Percentiles rank a stretch among this genome's conserved stretches.
These are phyloP conservation scores for Fusarium brevicatenulatum DNA, from an alignment of 2,329 filamentous ascomycete species.

Conservation along the genomic window DNA sequence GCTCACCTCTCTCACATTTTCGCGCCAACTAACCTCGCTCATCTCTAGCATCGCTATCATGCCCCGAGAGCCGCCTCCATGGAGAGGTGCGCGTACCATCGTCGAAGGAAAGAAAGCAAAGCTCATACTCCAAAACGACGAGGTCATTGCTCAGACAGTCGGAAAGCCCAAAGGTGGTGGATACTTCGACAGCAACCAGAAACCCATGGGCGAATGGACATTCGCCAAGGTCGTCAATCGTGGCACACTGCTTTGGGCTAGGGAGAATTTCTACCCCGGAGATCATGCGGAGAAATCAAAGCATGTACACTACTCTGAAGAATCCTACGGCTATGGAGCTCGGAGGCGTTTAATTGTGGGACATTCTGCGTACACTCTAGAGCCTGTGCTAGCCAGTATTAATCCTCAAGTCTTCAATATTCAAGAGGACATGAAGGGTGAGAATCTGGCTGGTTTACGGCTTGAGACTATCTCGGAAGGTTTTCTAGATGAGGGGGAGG, in stretches of 20 bases:
- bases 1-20: rapidly evolving
- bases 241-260: not conserved
- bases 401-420: too few relatives aligned
- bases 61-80: rapidly evolving
- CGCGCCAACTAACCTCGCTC: not conserved
- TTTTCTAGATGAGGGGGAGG: not conserved
- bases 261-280: not conserved
- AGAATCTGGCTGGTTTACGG: not conserved
- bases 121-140: too few relatives aligned
- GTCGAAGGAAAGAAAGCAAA: rapidly evolving
- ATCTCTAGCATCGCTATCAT: not conserved
- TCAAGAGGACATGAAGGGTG: not conserved
- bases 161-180: rapidly evolving
- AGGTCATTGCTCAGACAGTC: not conserved
- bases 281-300: not conserved
- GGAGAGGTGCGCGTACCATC: not conserved
- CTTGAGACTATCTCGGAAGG: not conserved
- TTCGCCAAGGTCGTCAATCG: rapidly evolving
- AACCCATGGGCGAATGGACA: not conserved
- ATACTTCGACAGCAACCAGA: rapidly evolving
- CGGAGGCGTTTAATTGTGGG: not conserved
- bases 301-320: not conserved
- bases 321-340: not conserved
- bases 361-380: not conserved
- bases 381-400: too few relatives aligned